Percentiles rank a stretch among this genome's conserved stretches.
These are phyloP conservation scores for Phlebopus sp. DNA, from an alignment of 1,284 basidiomycete species.

Conservation along the genomic window DNA sequence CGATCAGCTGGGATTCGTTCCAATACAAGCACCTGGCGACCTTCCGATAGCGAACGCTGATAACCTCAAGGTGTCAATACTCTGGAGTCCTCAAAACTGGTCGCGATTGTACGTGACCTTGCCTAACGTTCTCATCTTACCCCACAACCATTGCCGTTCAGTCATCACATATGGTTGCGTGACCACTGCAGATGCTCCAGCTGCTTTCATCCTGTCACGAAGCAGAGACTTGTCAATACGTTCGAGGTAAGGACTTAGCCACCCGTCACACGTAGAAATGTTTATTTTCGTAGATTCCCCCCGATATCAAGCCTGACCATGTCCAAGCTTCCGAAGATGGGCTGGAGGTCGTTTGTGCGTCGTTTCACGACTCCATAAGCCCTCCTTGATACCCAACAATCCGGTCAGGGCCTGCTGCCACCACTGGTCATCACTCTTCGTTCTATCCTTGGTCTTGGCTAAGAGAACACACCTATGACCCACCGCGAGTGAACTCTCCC, in stretches of 20 bases:
- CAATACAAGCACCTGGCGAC: slow-evolving; percentile 28
- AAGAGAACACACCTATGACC: slow-evolving; percentile 71
- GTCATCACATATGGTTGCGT: slow-evolving; percentile 71
- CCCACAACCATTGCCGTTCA: slow-evolving; percentile 23
- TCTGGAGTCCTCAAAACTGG: slow-evolving; percentile 65
- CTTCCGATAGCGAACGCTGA: slow-evolving; percentile 57
- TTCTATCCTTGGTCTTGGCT: slow-evolving; percentile 89
- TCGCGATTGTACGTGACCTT: slow-evolving; percentile 61
- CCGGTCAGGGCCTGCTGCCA: slow-evolving; percentile 55
- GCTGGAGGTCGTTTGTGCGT: slow-evolving; percentile 62
- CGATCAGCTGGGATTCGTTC: slow-evolving; percentile 27
- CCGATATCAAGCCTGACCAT: slow-evolving; percentile 64
- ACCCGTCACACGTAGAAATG: neutral
- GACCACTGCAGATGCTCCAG: slow-evolving; percentile 89
- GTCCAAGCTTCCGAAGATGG: slow-evolving; percentile 64
- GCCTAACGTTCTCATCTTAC: neutral
- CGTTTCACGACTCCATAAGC: neutral
- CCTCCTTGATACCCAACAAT: neutral
- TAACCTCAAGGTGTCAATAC: slow-evolving; percentile 58
- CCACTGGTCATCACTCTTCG: slow-evolving; percentile 58
- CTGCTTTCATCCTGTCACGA: slow-evolving; percentile 89
- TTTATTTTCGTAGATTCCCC: slow-evolving; percentile 58
- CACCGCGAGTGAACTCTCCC: slow-evolving; percentile 39
- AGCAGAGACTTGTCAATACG: slow-evolving; percentile 86
- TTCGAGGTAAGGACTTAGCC: slow-evolving; percentile 55